phyloP scores from a whole-genome alignment of 2,329 filamentous ascomycete species.

The Trichoderma cornu-damae region DNA sequence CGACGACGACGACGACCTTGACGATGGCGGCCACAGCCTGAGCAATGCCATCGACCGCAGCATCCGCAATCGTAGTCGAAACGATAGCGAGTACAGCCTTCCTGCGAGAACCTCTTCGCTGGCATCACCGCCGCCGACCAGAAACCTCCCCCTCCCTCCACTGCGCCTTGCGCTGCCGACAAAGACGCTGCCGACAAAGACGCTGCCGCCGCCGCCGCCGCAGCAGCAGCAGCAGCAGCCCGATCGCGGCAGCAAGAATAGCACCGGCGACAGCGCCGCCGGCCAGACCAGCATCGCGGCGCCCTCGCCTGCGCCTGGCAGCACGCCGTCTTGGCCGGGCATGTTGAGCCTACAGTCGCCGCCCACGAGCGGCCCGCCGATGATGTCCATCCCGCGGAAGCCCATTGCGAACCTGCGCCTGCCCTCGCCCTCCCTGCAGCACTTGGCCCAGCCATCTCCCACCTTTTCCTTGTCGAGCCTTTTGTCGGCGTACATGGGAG shows the following conservation, averaged over 20 bases:
- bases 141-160: conserved; percentile 8
- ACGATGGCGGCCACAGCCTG: conserved; percentile 12
- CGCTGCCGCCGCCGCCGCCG: conserved; percentile 4
- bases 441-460: conserved; percentile 34
- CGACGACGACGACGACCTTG: conserved; percentile 15
- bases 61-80: background rate
- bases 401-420: conserved; percentile 27
- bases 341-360: background rate
- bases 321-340: background rate
- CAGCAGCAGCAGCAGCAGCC: conserved; percentile 20
- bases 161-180: background rate
- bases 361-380: conserved; percentile 20
- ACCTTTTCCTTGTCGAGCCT: conserved; percentile 50
- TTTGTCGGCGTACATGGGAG: conserved; percentile 50
- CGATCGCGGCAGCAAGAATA: conserved; percentile 22
- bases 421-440: conserved; percentile 23
- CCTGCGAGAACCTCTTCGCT: conserved; percentile 10
- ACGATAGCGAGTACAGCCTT: conserved; percentile 1
- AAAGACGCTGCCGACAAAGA: conserved; percentile 12
- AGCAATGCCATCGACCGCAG: conserved; percentile 15
- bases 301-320: conserved; percentile 22
- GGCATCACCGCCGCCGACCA: background rate
- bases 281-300: conserved; percentile 16
- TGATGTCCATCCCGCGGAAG: conserved; percentile 36
- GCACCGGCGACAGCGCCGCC: background rate